Base-by-base conservation (phyloP, 2,329 filamentous ascomycete species). In the Purpureocillium takamizusanense region DNA sequence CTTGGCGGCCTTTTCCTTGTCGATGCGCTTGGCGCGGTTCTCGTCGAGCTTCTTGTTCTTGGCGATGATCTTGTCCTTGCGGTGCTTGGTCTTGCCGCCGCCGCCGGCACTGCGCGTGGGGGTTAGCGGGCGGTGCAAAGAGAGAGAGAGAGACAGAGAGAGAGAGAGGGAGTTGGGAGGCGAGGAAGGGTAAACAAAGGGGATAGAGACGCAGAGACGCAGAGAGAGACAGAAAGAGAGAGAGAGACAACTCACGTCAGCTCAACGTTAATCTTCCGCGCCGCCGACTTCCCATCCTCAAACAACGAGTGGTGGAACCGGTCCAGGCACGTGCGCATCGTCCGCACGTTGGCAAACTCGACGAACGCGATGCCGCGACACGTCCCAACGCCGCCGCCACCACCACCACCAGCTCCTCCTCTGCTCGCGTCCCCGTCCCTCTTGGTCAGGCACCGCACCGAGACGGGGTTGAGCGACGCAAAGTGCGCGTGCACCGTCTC, bases 301-400 rank as follows among this genome's bases (percentile, higher is more conserved):
- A 95, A 94, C 46, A 73, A 72, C 42, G 78, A 83, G 65, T 95
- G 89, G 64, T 97, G 89, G 64, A 90, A 90, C 46, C 87, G 78
- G 61, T 89, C 86, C 43, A 97, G 71, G 55, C 87, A 94, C 25
- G 86, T 92, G 70, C 94, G 85, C 87, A 95, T 94, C 56, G 83
- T 78, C 62, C 89, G 84, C 63, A 81, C 94, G 49, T 79, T 74
- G 46, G 79, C 79, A 56, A 95, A 97, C 61, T 97, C 90, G 50
- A 97, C 70, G 60, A 95, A 94, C 6, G 86, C 87, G 52, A 84
- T 83, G 28, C 87, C 86, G 49, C 82, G 82, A 53, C 77, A 82
- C 47, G 79, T 50, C 39, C 67, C n/a, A n/a, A n/a, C n/a, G n/a
- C n/a, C n/a, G n/a, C n/a, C n/a, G n/a, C n/a, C n/a, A n/a, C n/a